A percentile compares a stretch with the other conserved stretches of the same genome.
Conservation (phyloP, 202 grass and related monocot species). For the Saccharum hybrid region DNA sequence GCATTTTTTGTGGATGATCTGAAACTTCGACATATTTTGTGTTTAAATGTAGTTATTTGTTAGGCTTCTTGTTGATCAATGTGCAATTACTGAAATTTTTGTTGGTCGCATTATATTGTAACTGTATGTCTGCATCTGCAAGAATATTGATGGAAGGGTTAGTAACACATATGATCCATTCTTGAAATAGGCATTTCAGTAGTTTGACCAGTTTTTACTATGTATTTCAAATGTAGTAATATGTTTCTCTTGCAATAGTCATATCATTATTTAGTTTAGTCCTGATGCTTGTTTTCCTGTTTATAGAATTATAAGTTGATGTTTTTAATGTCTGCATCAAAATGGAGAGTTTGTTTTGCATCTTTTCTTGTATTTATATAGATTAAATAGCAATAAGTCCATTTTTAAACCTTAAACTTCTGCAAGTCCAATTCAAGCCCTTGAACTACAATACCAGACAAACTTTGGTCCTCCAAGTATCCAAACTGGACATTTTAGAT, state of each 20-base stretch:
- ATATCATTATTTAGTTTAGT: not conserved
- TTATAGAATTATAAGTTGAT: not conserved
- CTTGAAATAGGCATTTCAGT: not conserved
- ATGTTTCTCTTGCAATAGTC: not conserved
- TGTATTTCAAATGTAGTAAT: not conserved
- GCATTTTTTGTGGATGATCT: not conserved
- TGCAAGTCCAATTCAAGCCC: no score
- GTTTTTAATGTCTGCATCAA: not conserved
- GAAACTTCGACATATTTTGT: not conserved
- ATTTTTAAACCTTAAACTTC: no score
- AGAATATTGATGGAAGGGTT: not conserved
- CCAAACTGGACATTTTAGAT: no score
- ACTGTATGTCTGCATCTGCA: not conserved
- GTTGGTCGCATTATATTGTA: not conserved
- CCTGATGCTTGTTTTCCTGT: slow-evolving; percentile 7
- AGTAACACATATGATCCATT: not conserved
- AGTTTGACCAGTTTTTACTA: not conserved
- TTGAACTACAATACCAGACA: no score
- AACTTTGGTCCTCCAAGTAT: no score
- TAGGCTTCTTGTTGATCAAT: not conserved
- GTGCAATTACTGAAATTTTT: not conserved
- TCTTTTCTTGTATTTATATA: not conserved
- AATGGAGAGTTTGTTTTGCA: slow-evolving; percentile 5
- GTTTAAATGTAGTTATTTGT: not conserved
- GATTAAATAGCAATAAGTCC: no score